Evolutionary conservation across 139 green algal species (phyloP).

Genomic region (Chlorella sorokiniana): DNA sequence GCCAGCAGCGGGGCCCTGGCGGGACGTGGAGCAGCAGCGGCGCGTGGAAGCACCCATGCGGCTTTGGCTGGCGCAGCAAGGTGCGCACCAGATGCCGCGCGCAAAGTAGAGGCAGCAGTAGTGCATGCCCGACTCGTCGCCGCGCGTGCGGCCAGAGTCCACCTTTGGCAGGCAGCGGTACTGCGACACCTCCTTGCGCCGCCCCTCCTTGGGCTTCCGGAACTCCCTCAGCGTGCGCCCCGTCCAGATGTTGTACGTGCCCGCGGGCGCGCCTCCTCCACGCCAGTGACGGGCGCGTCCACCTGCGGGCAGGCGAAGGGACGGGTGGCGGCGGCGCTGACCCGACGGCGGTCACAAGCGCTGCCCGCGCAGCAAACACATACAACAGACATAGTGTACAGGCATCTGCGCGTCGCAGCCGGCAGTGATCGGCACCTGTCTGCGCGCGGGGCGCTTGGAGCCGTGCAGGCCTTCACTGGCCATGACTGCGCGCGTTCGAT

Average conservation of each 20-base stretch:
- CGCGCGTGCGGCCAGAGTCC: slow-evolving; percentile 65
- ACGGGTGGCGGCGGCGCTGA: neutral
- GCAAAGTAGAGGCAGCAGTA: slow-evolving; percentile 79
- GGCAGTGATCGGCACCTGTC: slow-evolving; percentile 3
- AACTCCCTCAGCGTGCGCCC: slow-evolving; percentile 29
- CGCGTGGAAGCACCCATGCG: neutral
- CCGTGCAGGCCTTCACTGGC: neutral
- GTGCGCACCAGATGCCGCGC: slow-evolving; percentile 26
- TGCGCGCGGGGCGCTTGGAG: neutral
- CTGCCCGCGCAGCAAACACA: too few species aligned
- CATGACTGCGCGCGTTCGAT: neutral
- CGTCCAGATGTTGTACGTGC: slow-evolving; percentile 41
- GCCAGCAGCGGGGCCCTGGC: neutral
- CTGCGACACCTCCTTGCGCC: slow-evolving; percentile 46
- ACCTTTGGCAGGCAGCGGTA: slow-evolving; percentile 60
- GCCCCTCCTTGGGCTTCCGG: slow-evolving; percentile 17
- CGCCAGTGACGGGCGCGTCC: slow-evolving; percentile 30
- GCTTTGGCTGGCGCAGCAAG: neutral
- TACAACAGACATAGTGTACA: too few species aligned
- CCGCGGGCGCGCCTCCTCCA: slow-evolving; percentile 26
- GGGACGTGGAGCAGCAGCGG: neutral
- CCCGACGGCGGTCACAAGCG: neutral
- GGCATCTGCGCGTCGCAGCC: neutral
- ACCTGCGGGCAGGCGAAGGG: slow-evolving; percentile 23
- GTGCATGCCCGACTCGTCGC: slow-evolving; percentile 47